Evolutionary conservation across 768 basidiomycete genomes (phyloP), one percentile per base, ranked within the genome.

Genomic region (Amanita pseudoporphyria): DNA sequence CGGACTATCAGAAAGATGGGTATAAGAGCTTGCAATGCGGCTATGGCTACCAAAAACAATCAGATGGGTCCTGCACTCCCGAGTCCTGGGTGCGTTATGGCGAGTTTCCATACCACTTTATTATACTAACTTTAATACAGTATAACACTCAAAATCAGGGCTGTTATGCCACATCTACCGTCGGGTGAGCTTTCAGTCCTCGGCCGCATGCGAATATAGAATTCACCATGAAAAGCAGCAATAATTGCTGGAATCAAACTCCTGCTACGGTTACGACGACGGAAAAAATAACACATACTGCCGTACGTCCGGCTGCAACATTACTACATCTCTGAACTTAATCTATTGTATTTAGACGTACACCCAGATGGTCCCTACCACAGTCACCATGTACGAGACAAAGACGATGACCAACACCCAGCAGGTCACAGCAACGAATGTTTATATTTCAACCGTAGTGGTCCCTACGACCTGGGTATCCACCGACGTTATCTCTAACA

Each of bases 381-480:
- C 74, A 14, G 61, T 71, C 43, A 71, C 69, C 3, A 61, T 68
- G 59, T 58, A 62, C 43, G 60, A 70, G 60, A 73, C 69, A 1
- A 35, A 53, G 46, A n/a, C n/a, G n/a, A n/a, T n/a, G n/a, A 66
- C 67, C 16, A 51, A 62, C 63, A 74, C 71, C n/a, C 54, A 70
- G 57, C 63, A 60, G 32, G 58, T 69, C 53, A 75, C 71, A 10
- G 57, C 60, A 51, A 77, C 75, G 19, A 62, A 70, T 52, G 64
- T 77, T 45, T 64, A 70, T 56, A 81, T 79, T 2, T 76, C 75
- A 6, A 68, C 76, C 19, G 63, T 78, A 62, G 64, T 76, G 30
- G 67, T 78, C 37, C 81, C 81, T 41, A 84, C 82, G 22, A 84
- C 81, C 42, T 84, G 74, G 73, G 72, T 81, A 33, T 83, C 81